These are phyloP conservation scores for Striga hermonthica DNA, from an alignment of 305 asterid species.

Conservation along the genomic window DNA sequence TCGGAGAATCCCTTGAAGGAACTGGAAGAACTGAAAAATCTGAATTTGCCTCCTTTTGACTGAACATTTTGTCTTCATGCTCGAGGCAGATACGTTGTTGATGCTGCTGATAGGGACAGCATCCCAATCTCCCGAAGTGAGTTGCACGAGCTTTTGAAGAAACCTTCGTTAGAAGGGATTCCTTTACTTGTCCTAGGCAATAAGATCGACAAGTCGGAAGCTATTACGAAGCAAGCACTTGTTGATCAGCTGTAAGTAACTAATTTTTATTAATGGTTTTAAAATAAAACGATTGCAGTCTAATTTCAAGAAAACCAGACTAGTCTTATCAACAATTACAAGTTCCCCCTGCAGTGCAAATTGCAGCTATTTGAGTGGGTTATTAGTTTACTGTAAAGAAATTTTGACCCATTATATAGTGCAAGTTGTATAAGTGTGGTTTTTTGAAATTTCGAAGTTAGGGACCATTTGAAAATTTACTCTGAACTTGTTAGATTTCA, in stretches of 20 bases:
- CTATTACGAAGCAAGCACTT: constrained; percentile 68
- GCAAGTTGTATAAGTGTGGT: too few relatives aligned
- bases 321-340: too few relatives aligned
- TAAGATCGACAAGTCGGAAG: constrained; percentile 90
- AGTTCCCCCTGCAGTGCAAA: not conserved
- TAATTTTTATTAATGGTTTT: not conserved
- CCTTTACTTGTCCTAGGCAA: constrained; percentile 88
- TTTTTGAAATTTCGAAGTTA: too few relatives aligned
- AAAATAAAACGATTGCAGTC: not conserved
- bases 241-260: constrained; percentile 78
- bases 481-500: too few relatives aligned
- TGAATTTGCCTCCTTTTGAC: too few relatives aligned
- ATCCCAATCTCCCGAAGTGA: constrained; percentile 75
- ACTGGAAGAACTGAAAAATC: too few relatives aligned
- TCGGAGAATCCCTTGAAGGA: too few relatives aligned
- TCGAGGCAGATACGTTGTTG: constrained; percentile 72
- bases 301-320: not conserved
- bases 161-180: constrained; percentile 67
- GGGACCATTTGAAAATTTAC: too few relatives aligned
- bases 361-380: not conserved
- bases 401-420: too few relatives aligned
- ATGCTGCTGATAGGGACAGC: constrained; percentile 96
- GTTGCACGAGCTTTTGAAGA: constrained; percentile 71
- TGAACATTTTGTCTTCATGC: not conserved
- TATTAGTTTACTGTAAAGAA: too few relatives aligned